Conservation (phyloP, 2,329 filamentous ascomycete genomes). For the Chrysoporthe deuterocubensis region DNA sequence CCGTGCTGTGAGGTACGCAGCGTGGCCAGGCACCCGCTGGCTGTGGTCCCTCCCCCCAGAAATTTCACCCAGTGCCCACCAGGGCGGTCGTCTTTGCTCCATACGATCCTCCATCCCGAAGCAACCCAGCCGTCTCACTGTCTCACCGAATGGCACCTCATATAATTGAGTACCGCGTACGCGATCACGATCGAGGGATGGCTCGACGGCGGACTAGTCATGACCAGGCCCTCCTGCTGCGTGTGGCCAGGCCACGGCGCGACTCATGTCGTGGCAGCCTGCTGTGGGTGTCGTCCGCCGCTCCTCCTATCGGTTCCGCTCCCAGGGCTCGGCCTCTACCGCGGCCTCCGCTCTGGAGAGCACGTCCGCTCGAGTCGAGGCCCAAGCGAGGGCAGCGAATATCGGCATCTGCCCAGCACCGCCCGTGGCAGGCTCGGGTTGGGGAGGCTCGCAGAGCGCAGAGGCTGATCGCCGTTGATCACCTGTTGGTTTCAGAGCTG, state of each 20-base stretch:
- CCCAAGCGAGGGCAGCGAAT: neutral
- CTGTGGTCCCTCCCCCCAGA: neutral
- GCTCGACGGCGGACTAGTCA: neutral
- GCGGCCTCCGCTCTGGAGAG: neutral
- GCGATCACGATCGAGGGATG: neutral
- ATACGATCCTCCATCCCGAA: neutral
- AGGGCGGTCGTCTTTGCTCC: neutral
- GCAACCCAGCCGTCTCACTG: neutral
- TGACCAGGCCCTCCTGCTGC: neutral
- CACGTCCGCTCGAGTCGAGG: too few relatives aligned
- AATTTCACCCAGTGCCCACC: neutral
- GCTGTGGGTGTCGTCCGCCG: neutral
- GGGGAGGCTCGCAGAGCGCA: neutral
- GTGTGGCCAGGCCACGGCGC: neutral
- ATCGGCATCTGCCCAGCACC: neutral
- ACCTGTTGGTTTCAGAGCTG: constrained; percentile 21
- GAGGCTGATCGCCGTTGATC: neutral
- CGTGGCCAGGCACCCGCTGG: neutral
- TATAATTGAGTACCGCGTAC: neutral
- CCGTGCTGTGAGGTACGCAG: neutral
- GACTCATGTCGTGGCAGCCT: neutral
- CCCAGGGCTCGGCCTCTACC: neutral
- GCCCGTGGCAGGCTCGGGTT: neutral
- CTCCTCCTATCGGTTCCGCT: neutral
- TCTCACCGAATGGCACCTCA: neutral